Base-by-base conservation (phyloP, 768 basidiomycete genomes). In the Rhizopogon vesiculosus region DNA sequence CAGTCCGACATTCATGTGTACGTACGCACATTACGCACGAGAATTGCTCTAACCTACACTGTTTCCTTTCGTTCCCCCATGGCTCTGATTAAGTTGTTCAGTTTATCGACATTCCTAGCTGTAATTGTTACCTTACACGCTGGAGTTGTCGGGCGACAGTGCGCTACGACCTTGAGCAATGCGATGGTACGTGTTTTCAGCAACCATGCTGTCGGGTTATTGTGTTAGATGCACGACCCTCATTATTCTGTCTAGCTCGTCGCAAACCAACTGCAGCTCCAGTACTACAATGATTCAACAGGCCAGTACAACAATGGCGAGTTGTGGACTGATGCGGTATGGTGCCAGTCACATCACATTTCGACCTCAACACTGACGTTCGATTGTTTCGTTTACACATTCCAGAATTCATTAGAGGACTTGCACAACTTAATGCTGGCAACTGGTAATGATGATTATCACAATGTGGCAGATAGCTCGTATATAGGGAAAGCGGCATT, bases 361-460 rank as follows among this genome's bases (percentile, higher is more conserved):
- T 42, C 16, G 18, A 19, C 16, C 42, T 33, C 9, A n/a, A 42
- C 33, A 13, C 43, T 2, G 22, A 42, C 19, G 16, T n/a, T 16
- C 7, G 19, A 9, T 33, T 22, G 39, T 54, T 38, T 38, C 13
- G 13, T 38, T n/a, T 42, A n/a, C 15, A 18, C n/a, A 18, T 7
- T 45, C 19, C 45, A 83, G 82, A 84, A 83, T 59, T 73, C 81
- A 5, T 59, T 82, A 31, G 82, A 83, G 61, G 81, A 83, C 59
- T 63, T 83, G 13, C 79, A 83, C 59, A 83, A 81, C 64, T 66
- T 83, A 51, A 83, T 83, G 82, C 73, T 83, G 12, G 76, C 74
- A 12, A 76, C 76, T 5, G 74, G 72, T 13, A 71, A 68, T 3
- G 62, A 79, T 54, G 66, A 75, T 15, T 83, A 73, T 45, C 28